Percentiles rank a stretch among this genome's conserved stretches.
These are phyloP conservation scores for Ramaria sp. DNA, from an alignment of 768 basidiomycete species.

Conservation along the genomic window DNA sequence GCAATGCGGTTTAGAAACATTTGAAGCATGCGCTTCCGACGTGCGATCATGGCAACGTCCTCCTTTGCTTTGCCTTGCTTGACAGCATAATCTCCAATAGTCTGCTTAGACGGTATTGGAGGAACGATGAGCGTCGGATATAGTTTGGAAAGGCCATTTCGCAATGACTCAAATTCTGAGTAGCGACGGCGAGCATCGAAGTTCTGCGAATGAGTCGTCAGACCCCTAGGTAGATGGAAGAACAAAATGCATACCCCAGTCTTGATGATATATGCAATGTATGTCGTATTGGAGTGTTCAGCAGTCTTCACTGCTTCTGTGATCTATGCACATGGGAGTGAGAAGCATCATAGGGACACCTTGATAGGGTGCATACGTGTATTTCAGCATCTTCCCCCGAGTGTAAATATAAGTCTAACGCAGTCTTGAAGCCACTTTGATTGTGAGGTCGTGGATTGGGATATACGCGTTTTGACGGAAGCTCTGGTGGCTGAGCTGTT, in stretches of 20 bases:
- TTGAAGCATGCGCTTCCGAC: constrained; percentile 89
- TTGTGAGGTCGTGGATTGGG: constrained; percentile 31
- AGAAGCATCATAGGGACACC: constrained; percentile 10
- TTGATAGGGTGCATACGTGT: constrained; percentile 35
- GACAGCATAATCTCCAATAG: constrained; percentile 90
- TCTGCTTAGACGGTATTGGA: constrained; percentile 95
- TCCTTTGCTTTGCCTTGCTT: constrained; percentile 97
- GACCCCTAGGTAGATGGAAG: constrained; percentile 11
- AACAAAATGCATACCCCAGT: constrained; percentile 53
- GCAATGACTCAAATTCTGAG: constrained; percentile 93
- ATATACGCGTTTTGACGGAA: constrained; percentile 48
- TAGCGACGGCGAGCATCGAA: constrained; percentile 83
- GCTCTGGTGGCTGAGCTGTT: constrained; percentile 25
- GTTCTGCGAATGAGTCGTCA: constrained; percentile 33
- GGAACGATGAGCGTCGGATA: constrained; percentile 97
- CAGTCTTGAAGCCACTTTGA: constrained; percentile 40
- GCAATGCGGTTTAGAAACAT: constrained; percentile 88
- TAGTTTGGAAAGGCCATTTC: constrained; percentile 69
- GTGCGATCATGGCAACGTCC: constrained; percentile 82
- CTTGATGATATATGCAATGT: constrained; percentile 89
- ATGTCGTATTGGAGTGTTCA: constrained; percentile 75
- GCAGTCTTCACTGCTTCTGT: constrained; percentile 93
- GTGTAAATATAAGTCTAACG: constrained; percentile 65
- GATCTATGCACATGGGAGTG: constrained; percentile 42
- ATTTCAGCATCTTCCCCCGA: constrained; percentile 78